These are phyloP conservation scores for Teratosphaeria zuluensis DNA, from an alignment of 2,329 filamentous ascomycete species.

Conservation along the genomic window DNA sequence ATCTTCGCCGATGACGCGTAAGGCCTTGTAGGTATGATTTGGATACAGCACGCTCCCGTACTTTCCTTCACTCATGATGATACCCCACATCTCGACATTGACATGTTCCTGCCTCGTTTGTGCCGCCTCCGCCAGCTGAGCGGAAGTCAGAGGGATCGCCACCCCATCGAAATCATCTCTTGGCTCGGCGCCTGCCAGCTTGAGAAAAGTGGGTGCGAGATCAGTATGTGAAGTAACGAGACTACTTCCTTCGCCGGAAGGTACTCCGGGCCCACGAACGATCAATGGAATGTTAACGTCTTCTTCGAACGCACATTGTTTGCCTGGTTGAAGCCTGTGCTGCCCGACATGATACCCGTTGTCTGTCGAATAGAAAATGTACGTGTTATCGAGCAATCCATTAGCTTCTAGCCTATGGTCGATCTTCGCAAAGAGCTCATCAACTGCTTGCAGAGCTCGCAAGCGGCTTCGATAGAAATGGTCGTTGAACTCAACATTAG, in stretches of 20 bases:
- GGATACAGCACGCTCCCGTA: constrained; percentile 16
- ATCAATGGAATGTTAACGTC: constrained; percentile 33
- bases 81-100: constrained; percentile 34
- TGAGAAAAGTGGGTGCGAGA: constrained; percentile 29
- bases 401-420: constrained; percentile 34
- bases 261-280: constrained; percentile 29
- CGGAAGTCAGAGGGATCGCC: constrained; percentile 23
- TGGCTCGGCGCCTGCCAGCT: constrained; percentile 20
- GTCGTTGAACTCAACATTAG: constrained; percentile 43
- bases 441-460: constrained; percentile 43
- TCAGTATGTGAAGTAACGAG: constrained; percentile 32
- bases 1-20: constrained; percentile 16
- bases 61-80: constrained; percentile 24
- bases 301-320: constrained; percentile 30
- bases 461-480: constrained; percentile 43
- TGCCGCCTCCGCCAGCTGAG: constrained; percentile 3
- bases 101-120: constrained; percentile 24
- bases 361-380: constrained; percentile 31
- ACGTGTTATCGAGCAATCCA: constrained; percentile 40
- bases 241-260: constrained; percentile 17
- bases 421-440: constrained; percentile 43
- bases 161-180: constrained; percentile 27
- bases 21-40: constrained; percentile 25
- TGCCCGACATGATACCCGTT: constrained; percentile 30
- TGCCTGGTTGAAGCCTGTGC: constrained; percentile 31